These are phyloP conservation scores for Aureoboletus auriporus DNA, from an alignment of 768 basidiomycete species.

Conservation along the genomic window DNA sequence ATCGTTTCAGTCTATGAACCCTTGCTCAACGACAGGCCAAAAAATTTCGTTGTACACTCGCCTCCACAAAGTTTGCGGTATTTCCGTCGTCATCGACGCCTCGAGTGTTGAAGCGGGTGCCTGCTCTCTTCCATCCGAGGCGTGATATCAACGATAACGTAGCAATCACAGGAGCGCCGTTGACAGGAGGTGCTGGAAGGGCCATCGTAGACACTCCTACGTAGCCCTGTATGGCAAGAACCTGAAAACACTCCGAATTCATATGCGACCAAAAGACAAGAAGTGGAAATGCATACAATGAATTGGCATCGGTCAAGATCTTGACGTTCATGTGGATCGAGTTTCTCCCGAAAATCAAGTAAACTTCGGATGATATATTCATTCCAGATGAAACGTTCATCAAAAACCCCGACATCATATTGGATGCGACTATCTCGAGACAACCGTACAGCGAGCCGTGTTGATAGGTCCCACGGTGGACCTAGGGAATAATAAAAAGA, in stretches of 20 bases:
- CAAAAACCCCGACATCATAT: slow-evolving; percentile 59
- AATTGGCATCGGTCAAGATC: slow-evolving; percentile 84
- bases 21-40: slow-evolving; percentile 6
- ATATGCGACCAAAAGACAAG: slow-evolving; percentile 6
- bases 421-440: slow-evolving; percentile 41
- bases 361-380: slow-evolving; percentile 84
- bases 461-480: slow-evolving; percentile 86
- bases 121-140: slow-evolving; percentile 91
- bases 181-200: slow-evolving; percentile 68
- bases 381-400: slow-evolving; percentile 94
- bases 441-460: slow-evolving; percentile 70
- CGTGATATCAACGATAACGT: slow-evolving; percentile 82
- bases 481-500: slow-evolving; percentile 90
- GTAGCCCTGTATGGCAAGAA: slow-evolving; percentile 92
- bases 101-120: slow-evolving; percentile 94
- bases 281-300: slow-evolving; percentile 51
- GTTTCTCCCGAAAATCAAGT: slow-evolving; percentile 79
- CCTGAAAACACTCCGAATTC: slow-evolving; percentile 36
- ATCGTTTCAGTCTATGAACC: slow-evolving; percentile 80
- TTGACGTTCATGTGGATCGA: slow-evolving; percentile 63
- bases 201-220: slow-evolving; percentile 81
- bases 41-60: slow-evolving; percentile 27
- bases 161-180: slow-evolving; percentile 67
- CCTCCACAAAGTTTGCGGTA: slow-evolving; percentile 96
- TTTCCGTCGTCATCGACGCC: slow-evolving; percentile 96